Percentiles rank a stretch among this genome's conserved stretches.
Evolutionary conservation across 2,329 filamentous ascomycete species (phyloP).

Genomic region (Hymenotorrendiella dingleyae): DNA sequence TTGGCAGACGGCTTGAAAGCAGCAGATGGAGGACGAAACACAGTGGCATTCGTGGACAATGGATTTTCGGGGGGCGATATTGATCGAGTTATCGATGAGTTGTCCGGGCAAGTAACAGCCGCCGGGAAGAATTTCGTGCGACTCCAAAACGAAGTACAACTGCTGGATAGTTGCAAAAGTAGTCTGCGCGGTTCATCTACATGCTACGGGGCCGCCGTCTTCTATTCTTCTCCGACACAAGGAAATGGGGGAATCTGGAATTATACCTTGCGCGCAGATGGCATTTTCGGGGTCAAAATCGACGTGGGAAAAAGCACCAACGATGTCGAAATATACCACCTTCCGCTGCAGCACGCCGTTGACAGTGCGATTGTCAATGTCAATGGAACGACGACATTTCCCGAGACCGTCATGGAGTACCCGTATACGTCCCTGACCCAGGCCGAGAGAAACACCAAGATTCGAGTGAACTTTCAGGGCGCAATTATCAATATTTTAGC

Average conservation of each 20-base stretch:
- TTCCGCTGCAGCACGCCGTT: conserved; percentile 75
- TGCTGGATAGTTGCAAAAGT: conserved; percentile 58
- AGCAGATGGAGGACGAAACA: conserved; percentile 55
- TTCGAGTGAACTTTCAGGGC: conserved; percentile 65
- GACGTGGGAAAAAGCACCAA: conserved; percentile 61
- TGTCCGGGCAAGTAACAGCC: conserved; percentile 52
- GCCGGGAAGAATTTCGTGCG: conserved; percentile 51
- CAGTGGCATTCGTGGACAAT: conserved; percentile 73
- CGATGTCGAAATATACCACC: conserved; percentile 68
- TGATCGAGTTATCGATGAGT: conserved; percentile 58
- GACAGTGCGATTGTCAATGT: conserved; percentile 63
- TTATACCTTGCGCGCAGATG: conserved; percentile 77
- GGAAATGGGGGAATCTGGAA: conserved; percentile 68
- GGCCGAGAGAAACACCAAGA: conserved; percentile 57
- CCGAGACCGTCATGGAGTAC: conserved; percentile 55
- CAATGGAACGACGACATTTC: conserved; percentile 38
- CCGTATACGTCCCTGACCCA: conserved; percentile 69
- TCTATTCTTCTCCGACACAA: conserved; percentile 69
- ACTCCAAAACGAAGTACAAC: conserved; percentile 47
- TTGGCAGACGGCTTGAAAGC: conserved; percentile 57
- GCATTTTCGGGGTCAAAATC: conserved; percentile 59
- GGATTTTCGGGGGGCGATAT: conserved; percentile 65
- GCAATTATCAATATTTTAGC: conserved; percentile 70
- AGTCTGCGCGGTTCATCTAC: conserved; percentile 56
- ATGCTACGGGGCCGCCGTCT: conserved; percentile 70